phyloP scores from a whole-genome alignment of 108 stramenopile species.

The Fragilariopsis cylindrus region DNA sequence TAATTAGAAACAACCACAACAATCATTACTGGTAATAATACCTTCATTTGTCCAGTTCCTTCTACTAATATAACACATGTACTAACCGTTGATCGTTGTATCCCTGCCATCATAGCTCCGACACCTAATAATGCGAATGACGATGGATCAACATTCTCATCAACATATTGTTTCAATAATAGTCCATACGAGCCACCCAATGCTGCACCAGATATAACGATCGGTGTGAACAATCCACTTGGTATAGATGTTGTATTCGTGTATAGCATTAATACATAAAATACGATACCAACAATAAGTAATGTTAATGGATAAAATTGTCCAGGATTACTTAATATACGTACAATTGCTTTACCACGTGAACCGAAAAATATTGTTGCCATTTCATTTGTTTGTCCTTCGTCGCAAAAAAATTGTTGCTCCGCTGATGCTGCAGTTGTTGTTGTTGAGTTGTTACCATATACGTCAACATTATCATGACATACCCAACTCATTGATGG shows the following conservation, averaged over 20 bases:
- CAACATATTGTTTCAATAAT: constrained; percentile 33
- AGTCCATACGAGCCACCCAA: constrained; percentile 55
- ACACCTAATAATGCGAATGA: constrained; percentile 61
- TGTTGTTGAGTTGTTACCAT: neutral
- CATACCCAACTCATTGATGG: constrained; percentile 36
- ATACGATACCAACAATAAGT: constrained; percentile 35
- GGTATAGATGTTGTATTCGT: constrained; percentile 52
- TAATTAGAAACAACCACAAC: constrained; percentile 45
- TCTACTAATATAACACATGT: constrained; percentile 65
- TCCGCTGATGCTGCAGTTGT: neutral
- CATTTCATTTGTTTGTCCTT: constrained; percentile 52
- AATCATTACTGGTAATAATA: constrained; percentile 58
- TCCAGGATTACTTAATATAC: constrained; percentile 47
- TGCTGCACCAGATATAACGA: constrained; percentile 41
- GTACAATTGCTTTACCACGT: constrained; percentile 48
- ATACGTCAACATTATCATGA: neutral
- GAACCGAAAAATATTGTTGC: constrained; percentile 57
- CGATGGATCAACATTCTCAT: constrained; percentile 25
- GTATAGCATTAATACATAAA: constrained; percentile 43
- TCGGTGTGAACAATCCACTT: constrained; percentile 53
- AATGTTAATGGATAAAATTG: constrained; percentile 45
- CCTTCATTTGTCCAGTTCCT: constrained; percentile 60
- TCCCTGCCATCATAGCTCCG: constrained; percentile 58
- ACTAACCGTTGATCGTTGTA: constrained; percentile 60
- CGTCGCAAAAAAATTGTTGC: constrained; percentile 49